Percentiles rank a stretch among this genome's conserved stretches.
Evolutionary conservation across 164 flowering plant genomes (phyloP).

Genomic region (Tetracentron sinense): DNA sequence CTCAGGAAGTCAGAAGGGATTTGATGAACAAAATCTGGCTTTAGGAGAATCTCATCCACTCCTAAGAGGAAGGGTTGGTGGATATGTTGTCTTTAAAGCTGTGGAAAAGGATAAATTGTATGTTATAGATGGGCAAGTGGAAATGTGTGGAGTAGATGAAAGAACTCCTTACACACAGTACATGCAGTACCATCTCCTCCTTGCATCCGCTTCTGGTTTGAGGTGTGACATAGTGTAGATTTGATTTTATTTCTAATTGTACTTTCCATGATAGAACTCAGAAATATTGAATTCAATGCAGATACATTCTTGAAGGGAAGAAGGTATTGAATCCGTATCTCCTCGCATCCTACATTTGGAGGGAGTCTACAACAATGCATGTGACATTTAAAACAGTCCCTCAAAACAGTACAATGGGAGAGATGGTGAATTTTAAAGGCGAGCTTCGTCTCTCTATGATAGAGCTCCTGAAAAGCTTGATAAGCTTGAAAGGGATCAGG

Average conservation of each 20-base stretch:
- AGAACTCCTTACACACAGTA: slow-evolving; percentile 54
- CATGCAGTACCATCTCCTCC: slow-evolving; percentile 48
- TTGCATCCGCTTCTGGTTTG: slow-evolving; percentile 56
- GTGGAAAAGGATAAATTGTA: slow-evolving; percentile 41
- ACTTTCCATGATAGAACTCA: neutral
- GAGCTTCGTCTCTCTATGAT: slow-evolving; percentile 37
- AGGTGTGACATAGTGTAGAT: slow-evolving; percentile 29
- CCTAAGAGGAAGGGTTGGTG: slow-evolving; percentile 22
- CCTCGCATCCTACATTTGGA: slow-evolving; percentile 38
- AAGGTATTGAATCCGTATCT: slow-evolving; percentile 57
- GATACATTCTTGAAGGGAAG: slow-evolving; percentile 56
- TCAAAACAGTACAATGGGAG: slow-evolving; percentile 8
- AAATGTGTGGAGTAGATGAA: slow-evolving; percentile 39
- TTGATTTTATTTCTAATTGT: neutral
- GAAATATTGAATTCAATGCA: slow-evolving; percentile 19
- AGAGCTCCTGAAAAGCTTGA: slow-evolving; percentile 35
- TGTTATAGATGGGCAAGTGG: slow-evolving; percentile 51
- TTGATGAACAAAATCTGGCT: slow-evolving; percentile 2
- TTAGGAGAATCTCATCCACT: slow-evolving; percentile 22
- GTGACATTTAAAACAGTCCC: slow-evolving; percentile 29
- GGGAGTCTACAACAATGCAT: slow-evolving; percentile 44
- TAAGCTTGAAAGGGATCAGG: slow-evolving; percentile 36
- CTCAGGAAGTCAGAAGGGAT: slow-evolving; percentile 4
- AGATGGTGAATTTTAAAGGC: slow-evolving; percentile 32
- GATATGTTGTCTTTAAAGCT: neutral